Conservation (phyloP, 352 stramenopile species). For the Pythium chondricola region DNA sequence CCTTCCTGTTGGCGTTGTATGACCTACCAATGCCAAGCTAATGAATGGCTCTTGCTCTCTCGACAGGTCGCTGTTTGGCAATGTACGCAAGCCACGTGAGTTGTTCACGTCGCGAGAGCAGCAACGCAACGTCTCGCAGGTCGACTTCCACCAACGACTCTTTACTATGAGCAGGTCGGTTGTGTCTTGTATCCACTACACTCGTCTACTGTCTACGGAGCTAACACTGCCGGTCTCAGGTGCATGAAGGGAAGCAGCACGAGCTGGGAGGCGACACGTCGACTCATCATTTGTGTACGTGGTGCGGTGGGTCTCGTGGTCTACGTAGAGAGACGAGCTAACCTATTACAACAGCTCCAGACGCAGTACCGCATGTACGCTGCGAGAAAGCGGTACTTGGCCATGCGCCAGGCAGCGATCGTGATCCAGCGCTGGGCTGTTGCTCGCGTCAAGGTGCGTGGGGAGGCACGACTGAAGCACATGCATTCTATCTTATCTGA, state of each 20-base stretch:
- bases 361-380: conserved; percentile 68
- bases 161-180: conserved; percentile 57
- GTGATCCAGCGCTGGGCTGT: conserved; percentile 51
- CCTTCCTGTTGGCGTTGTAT: background rate
- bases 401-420: conserved; percentile 26
- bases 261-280: conserved; percentile 60
- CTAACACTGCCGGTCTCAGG: conserved; percentile 15
- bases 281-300: conserved; percentile 60
- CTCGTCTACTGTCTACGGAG: too few species aligned
- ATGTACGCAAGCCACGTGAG: conserved; percentile 66
- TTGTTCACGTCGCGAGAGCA: conserved; percentile 65
- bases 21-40: background rate
- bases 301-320: background rate
- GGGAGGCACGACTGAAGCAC: too few species aligned
- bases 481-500: too few species aligned
- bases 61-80: conserved; percentile 56
- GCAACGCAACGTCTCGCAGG: conserved; percentile 61
- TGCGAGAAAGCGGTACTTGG: conserved; percentile 40
- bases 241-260: conserved; percentile 43
- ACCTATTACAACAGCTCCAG: conserved; percentile 41
- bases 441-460: conserved; percentile 49
- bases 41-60: background rate
- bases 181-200: too few species aligned
- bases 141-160: conserved; percentile 70
- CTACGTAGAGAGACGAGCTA: background rate